Evolutionary conservation across 805 yeast genomes (phyloP).

Genomic region (Blastobotrys americana): DNA sequence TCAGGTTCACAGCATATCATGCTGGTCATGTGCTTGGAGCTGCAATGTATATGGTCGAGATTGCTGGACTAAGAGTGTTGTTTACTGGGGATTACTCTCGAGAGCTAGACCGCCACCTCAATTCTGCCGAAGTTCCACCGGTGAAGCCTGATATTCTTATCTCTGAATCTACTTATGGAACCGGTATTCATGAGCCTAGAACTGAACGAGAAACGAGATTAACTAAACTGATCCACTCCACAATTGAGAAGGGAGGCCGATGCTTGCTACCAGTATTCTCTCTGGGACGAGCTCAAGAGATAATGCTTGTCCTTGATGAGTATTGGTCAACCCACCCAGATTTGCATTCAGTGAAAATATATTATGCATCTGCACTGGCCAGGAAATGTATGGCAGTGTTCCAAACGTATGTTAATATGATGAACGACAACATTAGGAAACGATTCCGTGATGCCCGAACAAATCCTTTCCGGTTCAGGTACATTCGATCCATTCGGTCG

Average conservation of each 20-base stretch:
- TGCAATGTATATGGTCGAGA: constrained; percentile 93
- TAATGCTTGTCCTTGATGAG: constrained; percentile 82
- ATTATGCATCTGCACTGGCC: constrained; percentile 88
- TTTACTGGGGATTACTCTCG: constrained; percentile 97
- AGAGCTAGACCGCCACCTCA: constrained; percentile 91
- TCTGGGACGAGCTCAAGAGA: constrained; percentile 92
- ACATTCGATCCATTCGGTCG: constrained; percentile 68
- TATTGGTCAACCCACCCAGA: constrained; percentile 86
- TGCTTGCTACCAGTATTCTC: constrained; percentile 93
- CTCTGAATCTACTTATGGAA: constrained; percentile 95
- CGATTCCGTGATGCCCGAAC: constrained; percentile 68
- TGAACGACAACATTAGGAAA: constrained; percentile 84
- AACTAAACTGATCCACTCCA: constrained; percentile 74
- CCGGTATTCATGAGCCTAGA: constrained; percentile 93
- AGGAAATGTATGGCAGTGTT: constrained; percentile 95
- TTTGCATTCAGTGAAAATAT: constrained; percentile 72
- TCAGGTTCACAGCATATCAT: constrained; percentile 93
- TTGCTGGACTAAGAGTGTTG: constrained; percentile 80
- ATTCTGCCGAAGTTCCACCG: constrained; percentile 94
- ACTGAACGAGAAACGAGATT: constrained; percentile 74
- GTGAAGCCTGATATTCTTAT: constrained; percentile 79
- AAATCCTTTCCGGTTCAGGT: constrained; percentile 88
- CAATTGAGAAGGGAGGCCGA: constrained; percentile 82
- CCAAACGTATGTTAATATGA: constrained; percentile 93
- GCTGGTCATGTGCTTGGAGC: constrained; percentile 99